A percentile compares a stretch with the other conserved stretches of the same genome.
Conservation (phyloP, 2,329 filamentous ascomycete genomes). For the Sphaerulina vaccinii region DNA sequence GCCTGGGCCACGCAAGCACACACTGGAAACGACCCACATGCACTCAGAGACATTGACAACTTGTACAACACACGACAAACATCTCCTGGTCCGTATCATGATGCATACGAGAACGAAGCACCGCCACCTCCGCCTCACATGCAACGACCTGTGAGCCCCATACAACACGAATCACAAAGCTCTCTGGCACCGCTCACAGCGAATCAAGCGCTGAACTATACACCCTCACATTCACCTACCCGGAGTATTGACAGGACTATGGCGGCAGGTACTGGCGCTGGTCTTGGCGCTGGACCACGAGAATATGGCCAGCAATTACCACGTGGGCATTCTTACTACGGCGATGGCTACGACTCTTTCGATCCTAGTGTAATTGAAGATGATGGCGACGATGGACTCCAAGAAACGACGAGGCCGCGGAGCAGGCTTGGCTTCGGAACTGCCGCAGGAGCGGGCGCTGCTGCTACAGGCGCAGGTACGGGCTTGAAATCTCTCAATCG, state of each 20-base stretch:
- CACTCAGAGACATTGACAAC: conserved; percentile 33
- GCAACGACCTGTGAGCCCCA: conserved; percentile 12
- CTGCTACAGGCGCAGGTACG: conserved; percentile 34
- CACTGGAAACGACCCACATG: conserved; percentile 26
- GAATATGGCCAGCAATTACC: conserved; percentile 22
- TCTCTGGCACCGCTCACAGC: conserved; percentile 31
- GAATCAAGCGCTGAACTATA: conserved; percentile 12
- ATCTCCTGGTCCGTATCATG: conserved; percentile 21
- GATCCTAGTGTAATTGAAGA: conserved; percentile 80
- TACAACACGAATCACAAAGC: conserved; percentile 29
- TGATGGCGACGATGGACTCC: conserved; percentile 82
- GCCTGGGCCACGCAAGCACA: conserved; percentile 10
- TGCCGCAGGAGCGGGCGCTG: conserved; percentile 43
- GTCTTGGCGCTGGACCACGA: conserved; percentile 10
- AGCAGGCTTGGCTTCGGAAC: conserved; percentile 16
- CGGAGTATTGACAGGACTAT: conserved; percentile 14
- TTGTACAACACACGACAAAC: conserved; percentile 25
- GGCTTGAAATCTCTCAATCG: conserved; percentile 43
- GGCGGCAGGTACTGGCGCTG: conserved; percentile 14
- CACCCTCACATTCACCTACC: conserved; percentile 21
- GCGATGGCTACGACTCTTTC: conserved; percentile 42
- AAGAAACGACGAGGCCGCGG: conserved; percentile 44
- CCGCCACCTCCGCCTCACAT: conserved; percentile 16
- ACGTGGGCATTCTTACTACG: conserved; percentile 26
- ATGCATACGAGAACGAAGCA: conserved; percentile 17